Conservation (phyloP, 129 eudicot genomes). For the Saposhnikovia divaricata region DNA sequence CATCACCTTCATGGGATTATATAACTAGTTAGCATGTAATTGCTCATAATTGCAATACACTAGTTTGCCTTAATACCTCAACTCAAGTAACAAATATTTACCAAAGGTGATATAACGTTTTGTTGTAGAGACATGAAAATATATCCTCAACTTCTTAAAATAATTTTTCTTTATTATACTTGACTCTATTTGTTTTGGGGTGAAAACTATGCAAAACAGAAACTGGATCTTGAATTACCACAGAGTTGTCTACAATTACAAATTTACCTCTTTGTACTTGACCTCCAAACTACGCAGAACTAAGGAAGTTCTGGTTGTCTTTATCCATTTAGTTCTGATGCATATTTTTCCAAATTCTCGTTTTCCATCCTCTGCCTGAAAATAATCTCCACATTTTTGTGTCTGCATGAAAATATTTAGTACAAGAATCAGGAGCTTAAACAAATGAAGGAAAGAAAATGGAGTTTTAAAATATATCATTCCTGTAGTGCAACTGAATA, state of each 20-base stretch:
- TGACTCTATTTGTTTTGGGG: background rate
- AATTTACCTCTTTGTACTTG: constrained; percentile 68
- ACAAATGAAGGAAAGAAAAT: background rate
- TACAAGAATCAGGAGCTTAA: background rate
- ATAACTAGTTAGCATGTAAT: background rate
- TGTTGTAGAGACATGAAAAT: background rate
- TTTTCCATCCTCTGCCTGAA: constrained; percentile 86
- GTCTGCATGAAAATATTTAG: constrained; percentile 33
- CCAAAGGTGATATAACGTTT: background rate
- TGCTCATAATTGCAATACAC: background rate
- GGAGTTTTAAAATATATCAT: background rate
- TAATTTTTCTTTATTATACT: background rate
- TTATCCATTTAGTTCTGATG: constrained; percentile 45
- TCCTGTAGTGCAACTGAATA: background rate
- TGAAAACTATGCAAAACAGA: background rate
- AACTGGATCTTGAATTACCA: constrained; percentile 1
- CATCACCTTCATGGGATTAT: background rate
- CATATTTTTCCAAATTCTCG: constrained; percentile 77
- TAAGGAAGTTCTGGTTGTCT: constrained; percentile 55
- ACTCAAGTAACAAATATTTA: background rate
- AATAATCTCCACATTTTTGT: constrained; percentile 90
- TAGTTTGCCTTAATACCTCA: background rate
- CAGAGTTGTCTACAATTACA: background rate
- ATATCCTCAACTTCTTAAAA: background rate
- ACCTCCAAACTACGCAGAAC: constrained; percentile 71